Evolutionary conservation across 306 rosid genomes (phyloP).

Genomic region (Trifolium pratense): DNA sequence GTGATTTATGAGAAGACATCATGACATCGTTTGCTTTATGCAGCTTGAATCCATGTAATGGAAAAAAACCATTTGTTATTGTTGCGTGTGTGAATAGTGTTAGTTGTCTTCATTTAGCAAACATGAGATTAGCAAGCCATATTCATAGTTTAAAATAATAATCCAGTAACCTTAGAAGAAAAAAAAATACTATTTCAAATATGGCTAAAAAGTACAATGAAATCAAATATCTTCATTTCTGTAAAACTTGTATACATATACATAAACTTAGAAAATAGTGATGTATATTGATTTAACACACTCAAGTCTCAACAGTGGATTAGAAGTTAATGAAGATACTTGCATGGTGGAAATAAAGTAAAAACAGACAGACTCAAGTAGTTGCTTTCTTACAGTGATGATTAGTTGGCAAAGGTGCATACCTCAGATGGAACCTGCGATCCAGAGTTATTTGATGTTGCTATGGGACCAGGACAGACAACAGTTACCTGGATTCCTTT

Average conservation of each 20-base stretch:
- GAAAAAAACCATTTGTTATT: not conserved
- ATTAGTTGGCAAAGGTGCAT: slow-evolving; percentile 39
- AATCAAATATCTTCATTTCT: slow-evolving; percentile 27
- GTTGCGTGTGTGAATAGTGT: not conserved
- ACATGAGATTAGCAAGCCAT: slow-evolving; percentile 32
- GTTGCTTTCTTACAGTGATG: slow-evolving; percentile 33
- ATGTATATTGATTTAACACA: not conserved
- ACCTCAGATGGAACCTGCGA: slow-evolving; percentile 70
- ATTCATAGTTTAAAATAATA: slow-evolving; percentile 15
- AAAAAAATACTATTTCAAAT: slow-evolving; percentile 24
- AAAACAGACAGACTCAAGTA: slow-evolving; percentile 26
- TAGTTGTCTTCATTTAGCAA: slow-evolving; percentile 23
- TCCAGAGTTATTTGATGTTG: slow-evolving; percentile 62
- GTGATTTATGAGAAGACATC: not conserved
- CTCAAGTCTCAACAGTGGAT: not conserved
- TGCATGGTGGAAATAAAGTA: slow-evolving; percentile 33
- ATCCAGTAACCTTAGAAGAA: not conserved
- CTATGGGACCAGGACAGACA: slow-evolving; percentile 95
- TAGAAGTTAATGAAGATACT: slow-evolving; percentile 25
- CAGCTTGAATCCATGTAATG: not conserved
- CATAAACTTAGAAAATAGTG: not conserved
- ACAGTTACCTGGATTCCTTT: slow-evolving; percentile 87
- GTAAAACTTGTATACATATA: not conserved
- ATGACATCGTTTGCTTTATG: not conserved
- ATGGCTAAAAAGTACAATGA: slow-evolving; percentile 5